Base-by-base conservation (phyloP, 2,329 filamentous ascomycete genomes). In the Atkinsonella texensis region DNA sequence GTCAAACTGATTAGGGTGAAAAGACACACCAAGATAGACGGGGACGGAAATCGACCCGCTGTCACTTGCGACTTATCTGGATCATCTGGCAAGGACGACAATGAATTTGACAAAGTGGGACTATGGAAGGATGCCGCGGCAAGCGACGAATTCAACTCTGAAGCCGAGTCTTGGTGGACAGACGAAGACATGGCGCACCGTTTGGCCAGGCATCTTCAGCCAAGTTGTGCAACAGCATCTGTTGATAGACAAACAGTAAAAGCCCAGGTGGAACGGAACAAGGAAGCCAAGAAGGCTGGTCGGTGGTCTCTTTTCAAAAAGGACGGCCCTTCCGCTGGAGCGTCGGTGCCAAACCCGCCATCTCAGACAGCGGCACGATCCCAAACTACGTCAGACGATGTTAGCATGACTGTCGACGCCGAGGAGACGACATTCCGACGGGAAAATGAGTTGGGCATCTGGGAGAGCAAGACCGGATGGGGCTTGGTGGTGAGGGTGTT, bases 371-470 rank as follows among this genome's bases (percentile, higher is more conserved):
- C 41, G 31, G 6, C 42, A 17, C 15, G 20, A 23, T 17, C 39
- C 7, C 45, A 39, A 1, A 52, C 58, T 4, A 42, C 58, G 2
- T 5, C 54, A 1, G 56, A 60, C 1, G 58, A 60, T 6, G 65
- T 71, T 1, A 62, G 56, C 4, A 74, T 78, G 68, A 61, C 57
- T 2, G 69, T 71, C 2, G 61, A 60, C 28, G 70, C 72, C 0
- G 68, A 77, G 47, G 70, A 77, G 55, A 68, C 76, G 1, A 72
- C 73, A 0, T 78, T 80, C 52, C 60, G 76, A n/a, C 60, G 60
- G 45, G 70, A 77, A 60, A 79, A 75, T 20, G 72, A 70, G 13
- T 65, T 79, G 58, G 76, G 75, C 0, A 61, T 80, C 1, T 74
- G 71, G 68, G 75, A 79, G 59, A 74, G 72, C 33, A 63, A 64